Percentiles rank a stretch among this genome's conserved stretches.
These are phyloP conservation scores for Hemileia vastatrix DNA, from an alignment of 1,284 basidiomycete species.

Conservation along the genomic window DNA sequence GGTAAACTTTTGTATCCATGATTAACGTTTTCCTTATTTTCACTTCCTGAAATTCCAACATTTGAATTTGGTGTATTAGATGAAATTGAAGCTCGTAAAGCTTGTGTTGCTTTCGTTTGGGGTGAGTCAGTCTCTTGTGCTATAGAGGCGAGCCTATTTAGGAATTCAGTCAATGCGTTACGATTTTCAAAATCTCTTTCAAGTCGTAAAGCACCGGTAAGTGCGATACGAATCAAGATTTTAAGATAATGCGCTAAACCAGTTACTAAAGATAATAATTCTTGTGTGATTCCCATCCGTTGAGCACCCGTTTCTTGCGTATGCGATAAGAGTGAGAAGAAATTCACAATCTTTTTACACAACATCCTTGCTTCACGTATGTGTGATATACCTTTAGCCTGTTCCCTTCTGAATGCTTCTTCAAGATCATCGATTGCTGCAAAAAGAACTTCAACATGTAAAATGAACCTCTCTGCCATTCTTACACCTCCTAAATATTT, in stretches of 20 bases:
- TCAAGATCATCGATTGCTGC: constrained; percentile 95
- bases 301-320: constrained; percentile 82
- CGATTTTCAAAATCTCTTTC: constrained; percentile 76
- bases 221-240: constrained; percentile 93
- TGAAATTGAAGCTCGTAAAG: no score
- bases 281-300: constrained; percentile 91
- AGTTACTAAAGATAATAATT: constrained; percentile 92
- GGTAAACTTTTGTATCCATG: constrained; percentile 82
- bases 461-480: constrained; percentile 96
- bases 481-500: constrained; percentile 92
- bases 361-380: constrained; percentile 96
- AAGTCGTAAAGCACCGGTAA: constrained; percentile 89
- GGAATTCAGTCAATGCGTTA: constrained; percentile 75
- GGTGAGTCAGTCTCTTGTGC: constrained; percentile 58
- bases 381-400: constrained; percentile 88
- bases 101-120: constrained; percentile 26
- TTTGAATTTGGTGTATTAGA: no score
- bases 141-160: constrained; percentile 82
- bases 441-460: constrained; percentile 96
- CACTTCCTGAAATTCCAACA: no score
- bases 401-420: constrained; percentile 69
- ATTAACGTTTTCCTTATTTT: constrained; percentile 49
- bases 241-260: constrained; percentile 98
- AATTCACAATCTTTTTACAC: constrained; percentile 96
- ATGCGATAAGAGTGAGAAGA: constrained; percentile 94